phyloP scores from a whole-genome alignment of 306 rosid species.

The Gastrolobium bilobum region DNA sequence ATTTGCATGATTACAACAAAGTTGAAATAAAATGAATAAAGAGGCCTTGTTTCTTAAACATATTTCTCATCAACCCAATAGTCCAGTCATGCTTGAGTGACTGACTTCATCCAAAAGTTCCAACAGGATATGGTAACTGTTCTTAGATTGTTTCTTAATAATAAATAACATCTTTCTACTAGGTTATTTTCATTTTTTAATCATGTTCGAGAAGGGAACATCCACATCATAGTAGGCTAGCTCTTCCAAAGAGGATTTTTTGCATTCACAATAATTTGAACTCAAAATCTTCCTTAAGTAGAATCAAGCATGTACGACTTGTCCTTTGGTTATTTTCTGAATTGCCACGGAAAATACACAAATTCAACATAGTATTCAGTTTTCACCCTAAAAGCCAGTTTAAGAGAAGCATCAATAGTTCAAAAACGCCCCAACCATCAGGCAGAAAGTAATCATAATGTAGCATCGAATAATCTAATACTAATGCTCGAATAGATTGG shows the following conservation, averaged over 20 bases:
- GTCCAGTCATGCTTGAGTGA: background rate
- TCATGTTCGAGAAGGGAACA: no score
- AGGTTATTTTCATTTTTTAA: no score
- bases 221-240: no score
- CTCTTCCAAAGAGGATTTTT: no score
- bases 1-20: background rate
- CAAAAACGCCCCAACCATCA: background rate
- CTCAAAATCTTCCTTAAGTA: no score
- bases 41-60: background rate
- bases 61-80: constrained; percentile 9
- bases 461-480: background rate
- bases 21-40: background rate
- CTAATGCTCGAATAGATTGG: background rate
- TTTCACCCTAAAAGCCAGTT: background rate
- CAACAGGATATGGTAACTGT: background rate
- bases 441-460: no score
- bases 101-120: background rate
- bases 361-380: background rate
- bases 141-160: background rate
- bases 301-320: no score
- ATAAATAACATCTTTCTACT: background rate
- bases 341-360: background rate
- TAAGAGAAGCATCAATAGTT: background rate
- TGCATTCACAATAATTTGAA: no score
- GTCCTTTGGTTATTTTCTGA: background rate